phyloP scores from a whole-genome alignment of 2,329 filamentous ascomycete genomes.

The Diaporthe batatas region DNA sequence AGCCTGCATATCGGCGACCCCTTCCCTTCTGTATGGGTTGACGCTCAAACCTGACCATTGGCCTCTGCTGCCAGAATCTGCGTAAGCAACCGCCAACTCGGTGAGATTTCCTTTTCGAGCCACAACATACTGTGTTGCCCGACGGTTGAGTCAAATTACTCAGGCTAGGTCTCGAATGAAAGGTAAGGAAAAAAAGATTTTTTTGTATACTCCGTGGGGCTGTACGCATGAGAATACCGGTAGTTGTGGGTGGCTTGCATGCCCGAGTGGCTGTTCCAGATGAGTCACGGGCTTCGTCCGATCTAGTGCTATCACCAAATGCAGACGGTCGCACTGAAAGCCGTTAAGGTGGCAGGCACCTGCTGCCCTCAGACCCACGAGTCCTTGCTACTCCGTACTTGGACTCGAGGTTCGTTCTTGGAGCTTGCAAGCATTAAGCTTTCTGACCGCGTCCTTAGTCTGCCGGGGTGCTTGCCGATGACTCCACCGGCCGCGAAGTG shows the following conservation, averaged over 20 bases:
- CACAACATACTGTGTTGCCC: neutral
- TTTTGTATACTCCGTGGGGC: constrained; percentile 4
- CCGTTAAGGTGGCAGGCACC: neutral
- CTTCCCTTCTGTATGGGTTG: neutral
- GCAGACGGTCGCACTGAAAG: neutral
- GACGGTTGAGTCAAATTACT: neutral
- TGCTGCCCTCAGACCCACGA: neutral
- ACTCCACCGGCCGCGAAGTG: constrained; percentile 25
- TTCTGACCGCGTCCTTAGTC: constrained; percentile 15
- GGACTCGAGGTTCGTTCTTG: neutral
- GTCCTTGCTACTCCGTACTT: neutral
- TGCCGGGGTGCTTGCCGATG: constrained; percentile 7
- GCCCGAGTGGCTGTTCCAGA: neutral
- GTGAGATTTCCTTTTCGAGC: neutral
- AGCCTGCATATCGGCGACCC: neutral
- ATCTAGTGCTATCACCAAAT: neutral
- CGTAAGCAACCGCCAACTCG: neutral
- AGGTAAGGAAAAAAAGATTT: neutral
- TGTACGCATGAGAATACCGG: neutral
- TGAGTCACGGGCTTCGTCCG: constrained; percentile 9
- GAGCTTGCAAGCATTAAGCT: constrained; percentile 29
- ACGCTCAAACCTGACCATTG: no score
- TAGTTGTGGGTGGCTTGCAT: neutral
- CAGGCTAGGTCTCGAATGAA: neutral
- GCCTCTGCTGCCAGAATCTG: neutral